These are phyloP conservation scores for Hypoxylon lenormandii DNA, from an alignment of 495 filamentous ascomycete genomes.

Conservation along the genomic window DNA sequence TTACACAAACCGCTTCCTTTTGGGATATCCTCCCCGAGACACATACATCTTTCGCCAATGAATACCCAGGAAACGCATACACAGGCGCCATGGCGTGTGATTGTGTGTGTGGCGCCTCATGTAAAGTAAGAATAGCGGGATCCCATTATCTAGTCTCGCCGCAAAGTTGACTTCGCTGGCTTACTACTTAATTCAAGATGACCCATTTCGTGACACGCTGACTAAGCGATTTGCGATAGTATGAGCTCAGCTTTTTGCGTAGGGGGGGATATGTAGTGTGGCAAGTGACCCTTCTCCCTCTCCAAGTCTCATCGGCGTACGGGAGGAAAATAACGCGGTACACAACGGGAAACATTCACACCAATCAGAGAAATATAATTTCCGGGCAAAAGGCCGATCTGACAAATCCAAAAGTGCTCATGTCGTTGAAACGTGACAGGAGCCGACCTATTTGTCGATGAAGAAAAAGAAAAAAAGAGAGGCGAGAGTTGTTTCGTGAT, in stretches of 20 bases:
- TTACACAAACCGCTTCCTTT: constrained; percentile 9
- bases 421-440: not conserved
- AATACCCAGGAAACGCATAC: constrained; percentile 2
- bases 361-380: constrained; percentile 1
- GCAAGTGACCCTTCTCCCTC: not conserved
- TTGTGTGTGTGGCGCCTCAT: constrained; percentile 5
- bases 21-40: constrained; percentile 11
- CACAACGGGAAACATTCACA: not conserved
- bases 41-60: constrained; percentile 4
- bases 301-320: not conserved
- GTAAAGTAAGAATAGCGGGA: constrained; percentile 30
- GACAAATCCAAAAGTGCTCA: not conserved
- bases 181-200: constrained; percentile 15
- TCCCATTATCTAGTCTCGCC: constrained; percentile 8
- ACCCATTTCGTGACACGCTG: constrained; percentile 37
- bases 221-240: constrained; percentile 36
- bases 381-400: not conserved
- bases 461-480: constrained; percentile 12
- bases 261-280: too few relatives aligned
- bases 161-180: constrained; percentile 18
- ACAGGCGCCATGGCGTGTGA: not conserved
- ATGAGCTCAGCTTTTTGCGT: constrained; percentile 1
- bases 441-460: not conserved
- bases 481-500: constrained; percentile 6
- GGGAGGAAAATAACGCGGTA: not conserved